A percentile compares a stretch with the other conserved stretches of the same genome.
These are phyloP conservation scores for Coniochaeta ligniaria DNA, from an alignment of 2,329 filamentous ascomycete genomes.

Conservation along the genomic window DNA sequence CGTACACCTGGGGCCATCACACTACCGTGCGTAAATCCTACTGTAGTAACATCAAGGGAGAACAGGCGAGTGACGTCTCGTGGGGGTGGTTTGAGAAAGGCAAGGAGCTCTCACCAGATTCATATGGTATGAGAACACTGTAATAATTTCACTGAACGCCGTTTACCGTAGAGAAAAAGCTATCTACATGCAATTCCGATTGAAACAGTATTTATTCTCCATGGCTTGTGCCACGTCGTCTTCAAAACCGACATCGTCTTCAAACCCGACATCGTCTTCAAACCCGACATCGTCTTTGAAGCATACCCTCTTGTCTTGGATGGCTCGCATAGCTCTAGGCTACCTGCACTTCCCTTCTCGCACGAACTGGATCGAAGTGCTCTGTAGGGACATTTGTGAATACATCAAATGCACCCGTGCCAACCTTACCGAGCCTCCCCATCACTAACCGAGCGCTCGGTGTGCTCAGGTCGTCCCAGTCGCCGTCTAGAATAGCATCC, in stretches of 20 bases:
- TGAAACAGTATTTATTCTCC: background rate
- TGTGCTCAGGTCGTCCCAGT: constrained; percentile 80
- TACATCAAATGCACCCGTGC: constrained; percentile 90
- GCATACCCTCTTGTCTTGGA: background rate
- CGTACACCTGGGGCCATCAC: no score
- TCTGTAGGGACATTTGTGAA: constrained; percentile 54
- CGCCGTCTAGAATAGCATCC: constrained; percentile 83
- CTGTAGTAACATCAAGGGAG: no score
- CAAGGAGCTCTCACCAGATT: no score
- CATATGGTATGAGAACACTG: no score
- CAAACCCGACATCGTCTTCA: background rate
- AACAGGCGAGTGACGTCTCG: no score
- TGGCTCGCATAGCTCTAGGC: background rate
- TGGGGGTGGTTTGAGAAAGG: no score
- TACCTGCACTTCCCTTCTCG: background rate
- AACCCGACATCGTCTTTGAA: background rate
- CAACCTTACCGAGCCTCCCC: constrained; percentile 73
- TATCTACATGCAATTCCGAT: background rate
- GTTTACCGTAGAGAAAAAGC: background rate
- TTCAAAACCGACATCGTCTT: no score
- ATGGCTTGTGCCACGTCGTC: background rate
- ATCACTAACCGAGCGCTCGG: constrained; percentile 86
- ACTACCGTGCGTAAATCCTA: no score
- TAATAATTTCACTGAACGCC: background rate
- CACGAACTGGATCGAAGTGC: constrained; percentile 20